Percentiles rank a stretch among this genome's conserved stretches.
phyloP scores from a whole-genome alignment of 176 grass and related monocot genomes.

The Triticum turgidum region DNA sequence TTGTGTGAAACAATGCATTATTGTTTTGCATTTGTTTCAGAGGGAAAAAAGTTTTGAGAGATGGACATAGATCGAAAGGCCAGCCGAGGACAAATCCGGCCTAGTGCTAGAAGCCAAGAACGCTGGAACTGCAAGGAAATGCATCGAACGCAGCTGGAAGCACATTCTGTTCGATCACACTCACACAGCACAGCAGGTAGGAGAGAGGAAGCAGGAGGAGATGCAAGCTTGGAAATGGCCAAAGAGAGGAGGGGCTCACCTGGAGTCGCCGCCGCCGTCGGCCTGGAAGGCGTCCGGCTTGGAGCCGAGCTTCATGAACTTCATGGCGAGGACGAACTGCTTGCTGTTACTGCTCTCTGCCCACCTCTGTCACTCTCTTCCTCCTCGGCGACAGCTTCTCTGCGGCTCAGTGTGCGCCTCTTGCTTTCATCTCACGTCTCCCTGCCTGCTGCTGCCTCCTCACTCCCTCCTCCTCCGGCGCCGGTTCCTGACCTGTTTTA shows the following conservation, averaged over 20 bases:
- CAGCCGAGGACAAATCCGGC: neutral
- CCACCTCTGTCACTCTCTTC: neutral
- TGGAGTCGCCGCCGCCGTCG: slow-evolving; percentile 47
- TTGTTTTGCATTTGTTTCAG: neutral
- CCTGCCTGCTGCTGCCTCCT: slow-evolving; percentile 1
- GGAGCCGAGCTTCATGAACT: slow-evolving; percentile 92
- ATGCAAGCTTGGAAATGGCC: neutral
- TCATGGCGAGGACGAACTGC: slow-evolving; percentile 39
- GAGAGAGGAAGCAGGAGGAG: neutral
- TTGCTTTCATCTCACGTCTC: slow-evolving; percentile 50
- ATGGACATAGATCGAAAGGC: neutral
- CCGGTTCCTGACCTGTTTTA: slow-evolving; percentile 4
- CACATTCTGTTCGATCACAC: neutral
- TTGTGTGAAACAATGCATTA: neutral
- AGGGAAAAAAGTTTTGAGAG: neutral
- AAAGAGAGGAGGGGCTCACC: slow-evolving; percentile 23
- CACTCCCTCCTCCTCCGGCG: neutral
- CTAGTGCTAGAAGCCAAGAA: neutral
- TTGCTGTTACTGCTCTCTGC: neutral
- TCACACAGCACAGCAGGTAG: neutral
- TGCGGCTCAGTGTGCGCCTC: slow-evolving; percentile 35
- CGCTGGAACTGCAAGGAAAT: neutral
- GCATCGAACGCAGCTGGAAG: neutral
- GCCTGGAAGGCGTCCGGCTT: slow-evolving; percentile 76
- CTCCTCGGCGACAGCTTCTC: slow-evolving; percentile 32